Conservation (phyloP, 768 basidiomycete species). For the Rhizopogon vulgaris region DNA sequence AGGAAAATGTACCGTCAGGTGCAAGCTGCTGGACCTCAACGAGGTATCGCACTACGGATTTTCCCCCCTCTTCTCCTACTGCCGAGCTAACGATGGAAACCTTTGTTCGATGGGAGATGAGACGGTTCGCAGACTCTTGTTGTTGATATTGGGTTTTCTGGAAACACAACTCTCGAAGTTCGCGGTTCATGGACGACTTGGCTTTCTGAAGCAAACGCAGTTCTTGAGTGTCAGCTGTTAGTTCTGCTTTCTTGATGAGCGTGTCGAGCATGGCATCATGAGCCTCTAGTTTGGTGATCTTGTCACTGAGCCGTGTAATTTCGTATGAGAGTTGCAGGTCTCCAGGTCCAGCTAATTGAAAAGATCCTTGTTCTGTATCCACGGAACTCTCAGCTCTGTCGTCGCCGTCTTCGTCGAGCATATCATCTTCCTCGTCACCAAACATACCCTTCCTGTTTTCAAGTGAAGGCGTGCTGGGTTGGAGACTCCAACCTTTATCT, state of each 20-base stretch:
- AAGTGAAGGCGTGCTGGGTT: constrained; percentile 5
- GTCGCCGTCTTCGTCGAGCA: constrained; percentile 44
- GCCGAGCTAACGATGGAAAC: constrained; percentile 84
- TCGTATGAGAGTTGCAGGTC: constrained; percentile 86
- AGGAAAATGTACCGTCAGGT: constrained; percentile 69
- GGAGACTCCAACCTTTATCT: constrained; percentile 3
- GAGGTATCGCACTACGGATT: constrained; percentile 86
- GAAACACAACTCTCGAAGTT: constrained; percentile 79
- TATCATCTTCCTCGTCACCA: constrained; percentile 32
- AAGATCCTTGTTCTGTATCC: constrained; percentile 43
- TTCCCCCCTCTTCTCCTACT: constrained; percentile 77
- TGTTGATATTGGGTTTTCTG: constrained; percentile 92
- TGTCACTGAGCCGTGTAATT: constrained; percentile 71
- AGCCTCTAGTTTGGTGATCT: constrained; percentile 67
- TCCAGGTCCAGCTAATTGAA: constrained; percentile 79
- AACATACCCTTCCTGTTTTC: constrained; percentile 26
- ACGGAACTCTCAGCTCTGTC: constrained; percentile 15
- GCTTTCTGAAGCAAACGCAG: constrained; percentile 77
- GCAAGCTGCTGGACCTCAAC: constrained; percentile 87
- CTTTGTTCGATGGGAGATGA: constrained; percentile 76
- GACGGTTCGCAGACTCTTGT: constrained; percentile 86
- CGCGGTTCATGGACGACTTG: constrained; percentile 73
- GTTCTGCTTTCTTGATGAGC: constrained; percentile 89
- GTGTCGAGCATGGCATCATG: constrained; percentile 84
- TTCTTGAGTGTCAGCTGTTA: constrained; percentile 87